Percentiles rank a stretch among this genome's conserved stretches.
These are phyloP conservation scores for Cutaneotrichosporon sp. DNA, from an alignment of 1,284 basidiomycete genomes.

Conservation along the genomic window DNA sequence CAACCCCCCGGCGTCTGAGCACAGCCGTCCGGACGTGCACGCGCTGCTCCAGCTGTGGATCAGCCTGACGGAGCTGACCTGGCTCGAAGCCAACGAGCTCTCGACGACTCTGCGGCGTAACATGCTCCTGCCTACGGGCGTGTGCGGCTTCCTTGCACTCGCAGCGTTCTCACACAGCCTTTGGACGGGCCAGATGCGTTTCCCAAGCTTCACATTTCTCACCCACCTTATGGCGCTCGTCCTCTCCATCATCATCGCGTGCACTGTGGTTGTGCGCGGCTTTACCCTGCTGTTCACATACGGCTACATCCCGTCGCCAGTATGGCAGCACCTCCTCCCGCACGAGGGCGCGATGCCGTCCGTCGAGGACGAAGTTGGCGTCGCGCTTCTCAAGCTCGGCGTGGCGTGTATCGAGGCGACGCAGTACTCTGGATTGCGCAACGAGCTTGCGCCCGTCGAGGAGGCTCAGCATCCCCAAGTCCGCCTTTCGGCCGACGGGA, in stretches of 20 bases:
- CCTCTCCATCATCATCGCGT: slow-evolving; percentile 36
- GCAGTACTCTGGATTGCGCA: slow-evolving; percentile 40
- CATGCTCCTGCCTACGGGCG: slow-evolving; percentile 41
- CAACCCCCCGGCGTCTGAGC: slow-evolving; percentile 20
- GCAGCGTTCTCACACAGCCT: slow-evolving; percentile 41
- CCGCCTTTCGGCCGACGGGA: slow-evolving; percentile 23
- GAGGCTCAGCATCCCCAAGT: slow-evolving; percentile 30
- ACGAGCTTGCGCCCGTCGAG: slow-evolving; percentile 37
- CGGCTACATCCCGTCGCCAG: slow-evolving; percentile 42
- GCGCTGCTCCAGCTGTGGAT: slow-evolving; percentile 45
- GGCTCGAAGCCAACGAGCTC: slow-evolving; percentile 43
- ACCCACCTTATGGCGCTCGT: slow-evolving; percentile 44
- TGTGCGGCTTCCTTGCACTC: slow-evolving; percentile 41
- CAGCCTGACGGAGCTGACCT: slow-evolving; percentile 43
- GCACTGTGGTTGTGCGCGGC: slow-evolving; percentile 37
- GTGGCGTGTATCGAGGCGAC: slow-evolving; percentile 45
- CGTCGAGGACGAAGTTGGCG: slow-evolving; percentile 42
- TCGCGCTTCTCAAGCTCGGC: slow-evolving; percentile 43
- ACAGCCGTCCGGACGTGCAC: slow-evolving; percentile 42
- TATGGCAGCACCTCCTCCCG: slow-evolving; percentile 36
- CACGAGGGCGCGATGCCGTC: slow-evolving; percentile 39
- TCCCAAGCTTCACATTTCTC: slow-evolving; percentile 46
- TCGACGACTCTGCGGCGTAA: slow-evolving; percentile 26
- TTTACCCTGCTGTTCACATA: slow-evolving; percentile 43
- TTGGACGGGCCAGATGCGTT: slow-evolving; percentile 31